Evolutionary conservation across 768 basidiomycete species (phyloP).

Genomic region (Boletus rufocinnamomeus): DNA sequence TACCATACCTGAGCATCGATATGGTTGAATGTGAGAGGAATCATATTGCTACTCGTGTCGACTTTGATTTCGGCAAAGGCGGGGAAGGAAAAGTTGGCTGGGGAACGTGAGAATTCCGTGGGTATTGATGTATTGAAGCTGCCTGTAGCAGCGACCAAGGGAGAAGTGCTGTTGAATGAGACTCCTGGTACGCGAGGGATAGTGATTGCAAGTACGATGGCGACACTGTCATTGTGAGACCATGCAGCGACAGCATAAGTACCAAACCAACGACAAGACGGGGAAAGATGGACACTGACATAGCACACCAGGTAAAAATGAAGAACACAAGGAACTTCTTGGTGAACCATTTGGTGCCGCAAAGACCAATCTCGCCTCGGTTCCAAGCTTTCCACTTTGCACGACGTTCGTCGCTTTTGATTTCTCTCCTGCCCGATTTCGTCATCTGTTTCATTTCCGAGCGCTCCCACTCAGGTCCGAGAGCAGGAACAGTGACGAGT

Average conservation of each 20-base stretch:
- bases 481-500: constrained; percentile 87
- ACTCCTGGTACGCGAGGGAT: constrained; percentile 83
- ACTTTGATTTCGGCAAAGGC: constrained; percentile 73
- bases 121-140: constrained; percentile 57
- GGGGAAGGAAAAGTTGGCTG: constrained; percentile 90
- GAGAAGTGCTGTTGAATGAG: constrained; percentile 55
- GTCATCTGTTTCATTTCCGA: constrained; percentile 78
- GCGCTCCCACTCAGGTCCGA: constrained; percentile 89
- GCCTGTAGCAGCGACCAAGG: constrained; percentile 62
- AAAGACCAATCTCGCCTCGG: constrained; percentile 77
- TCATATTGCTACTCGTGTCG: constrained; percentile 71
- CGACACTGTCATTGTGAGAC: constrained; percentile 47
- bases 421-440: constrained; percentile 65
- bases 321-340: constrained; percentile 69
- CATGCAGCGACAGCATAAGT: constrained; percentile 4
- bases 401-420: constrained; percentile 51
- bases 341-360: constrained; percentile 73
- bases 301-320: constrained; percentile 59
- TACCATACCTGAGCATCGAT: constrained; percentile 73
- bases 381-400: constrained; percentile 76
- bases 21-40: constrained; percentile 73
- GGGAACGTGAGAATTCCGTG: constrained; percentile 67
- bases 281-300: constrained; percentile 41
- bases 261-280: background rate
- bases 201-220: constrained; percentile 71